Base-by-base conservation (phyloP, 2,329 filamentous ascomycete genomes). In the Fusarium sp. region DNA sequence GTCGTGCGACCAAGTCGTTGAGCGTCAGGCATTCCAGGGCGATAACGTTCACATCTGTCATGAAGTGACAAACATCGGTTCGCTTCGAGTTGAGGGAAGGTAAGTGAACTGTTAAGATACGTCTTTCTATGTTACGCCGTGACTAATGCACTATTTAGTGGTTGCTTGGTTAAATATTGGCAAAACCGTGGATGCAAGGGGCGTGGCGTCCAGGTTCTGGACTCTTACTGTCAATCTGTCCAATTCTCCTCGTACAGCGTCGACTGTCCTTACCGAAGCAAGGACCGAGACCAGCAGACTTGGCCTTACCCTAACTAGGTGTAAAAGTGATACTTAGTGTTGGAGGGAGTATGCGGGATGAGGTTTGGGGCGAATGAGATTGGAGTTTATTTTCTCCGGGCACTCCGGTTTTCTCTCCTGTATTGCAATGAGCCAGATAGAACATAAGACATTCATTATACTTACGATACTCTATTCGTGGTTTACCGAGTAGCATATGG, bases 61-160 rank as follows among this genome's bases (percentile, higher is more conserved):
- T n/a, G 34, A 37, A 37, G 34, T 37, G 34, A n/a, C 18, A 37
- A 37, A 37, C 34, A 37, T 37, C 10, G 34, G 34, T 12, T 37
- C 34, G 0, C 34, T 37, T 12, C 34, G 34, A 4, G 34, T 37
- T 8, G 34, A 37, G 18, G 34, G 34, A 37, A 37, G 34, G 34
- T n/a, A 37, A 1, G 16, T 4, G 6, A 34, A 37, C 16, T n/a
- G n/a, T n/a, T n/a, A n/a, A n/a, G n/a, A n/a, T n/a, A n/a, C n/a
- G n/a, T n/a, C n/a, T n/a, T n/a, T n/a, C n/a, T n/a, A 18, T 34
- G 9, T 3, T 34, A 6, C 16, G 0, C 2, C 0, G 1, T 18
- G 16, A 34, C 32, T 34, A n/a, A 37, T n/a, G 3, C 5, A 37
- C 0, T 37, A 7, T 37, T 12, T 12, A 37, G 34, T 37, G 34